These are phyloP conservation scores for Lecanicillium sp. DNA, from an alignment of 2,329 filamentous ascomycete species.

Conservation along the genomic window DNA sequence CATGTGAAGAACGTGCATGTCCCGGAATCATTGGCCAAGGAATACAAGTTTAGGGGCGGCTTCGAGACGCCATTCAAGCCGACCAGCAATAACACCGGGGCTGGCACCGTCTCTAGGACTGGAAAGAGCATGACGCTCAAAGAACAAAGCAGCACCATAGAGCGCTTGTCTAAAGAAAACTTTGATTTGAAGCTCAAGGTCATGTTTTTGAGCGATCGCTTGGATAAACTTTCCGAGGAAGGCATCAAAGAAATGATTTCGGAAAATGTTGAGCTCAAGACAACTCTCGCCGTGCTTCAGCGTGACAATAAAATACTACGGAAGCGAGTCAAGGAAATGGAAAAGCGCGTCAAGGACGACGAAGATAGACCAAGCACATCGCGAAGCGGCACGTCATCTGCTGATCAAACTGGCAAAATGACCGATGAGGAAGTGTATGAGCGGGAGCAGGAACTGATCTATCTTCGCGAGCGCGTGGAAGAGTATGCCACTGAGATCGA, in stretches of 20 bases:
- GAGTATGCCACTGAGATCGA: slow-evolving; percentile 80
- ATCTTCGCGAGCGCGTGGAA: slow-evolving; percentile 77
- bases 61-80: slow-evolving; percentile 50
- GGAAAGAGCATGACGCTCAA: slow-evolving; percentile 79
- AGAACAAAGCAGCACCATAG: slow-evolving; percentile 95
- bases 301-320: slow-evolving; percentile 83
- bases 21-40: slow-evolving; percentile 76
- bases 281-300: slow-evolving; percentile 77
- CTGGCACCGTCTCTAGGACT: slow-evolving; percentile 41
- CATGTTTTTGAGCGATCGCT: slow-evolving; percentile 87
- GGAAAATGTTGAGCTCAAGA: slow-evolving; percentile 93
- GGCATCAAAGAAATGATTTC: slow-evolving; percentile 97
- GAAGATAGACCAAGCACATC: slow-evolving; percentile 55
- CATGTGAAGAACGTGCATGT: slow-evolving; percentile 87
- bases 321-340: slow-evolving; percentile 74
- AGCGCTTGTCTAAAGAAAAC: slow-evolving; percentile 93
- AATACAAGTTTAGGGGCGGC: slow-evolving; percentile 71
- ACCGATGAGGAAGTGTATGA: slow-evolving; percentile 56
- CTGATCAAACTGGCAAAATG: slow-evolving; percentile 46
- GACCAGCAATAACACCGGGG: slow-evolving; percentile 37
- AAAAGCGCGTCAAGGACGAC: slow-evolving; percentile 66
- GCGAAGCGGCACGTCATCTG: slow-evolving; percentile 45
- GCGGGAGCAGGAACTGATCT: slow-evolving; percentile 78
- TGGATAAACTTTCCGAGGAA: slow-evolving; percentile 91
- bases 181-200: slow-evolving; percentile 97